Conservation (phyloP, 169 alveolate genomes). For the Neospora caninum region DNA sequence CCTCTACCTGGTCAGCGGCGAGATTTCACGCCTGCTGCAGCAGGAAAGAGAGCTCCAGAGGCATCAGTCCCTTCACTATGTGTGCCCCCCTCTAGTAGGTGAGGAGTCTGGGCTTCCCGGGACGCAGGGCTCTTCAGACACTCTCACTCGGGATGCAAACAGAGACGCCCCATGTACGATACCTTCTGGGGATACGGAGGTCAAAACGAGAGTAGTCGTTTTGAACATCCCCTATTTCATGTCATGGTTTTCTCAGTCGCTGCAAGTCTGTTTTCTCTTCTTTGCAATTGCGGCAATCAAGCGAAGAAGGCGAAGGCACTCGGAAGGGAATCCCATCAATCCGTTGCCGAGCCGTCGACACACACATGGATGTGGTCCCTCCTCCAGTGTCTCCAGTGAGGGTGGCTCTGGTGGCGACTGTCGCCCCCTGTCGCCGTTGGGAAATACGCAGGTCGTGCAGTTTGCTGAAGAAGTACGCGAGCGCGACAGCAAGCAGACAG, state of each 20-base stretch:
- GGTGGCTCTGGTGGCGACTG: too few species aligned
- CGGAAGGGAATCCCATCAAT: neutral
- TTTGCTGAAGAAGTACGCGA: too few species aligned
- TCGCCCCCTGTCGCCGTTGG: too few species aligned
- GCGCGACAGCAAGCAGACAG: too few species aligned
- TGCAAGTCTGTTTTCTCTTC: constrained; percentile 47
- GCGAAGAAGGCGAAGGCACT: neutral
- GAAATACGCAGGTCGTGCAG: too few species aligned
- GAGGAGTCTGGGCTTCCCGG: neutral
- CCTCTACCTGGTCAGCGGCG: constrained; percentile 55
- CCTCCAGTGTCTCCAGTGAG: too few species aligned
- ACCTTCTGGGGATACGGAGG: neutral
- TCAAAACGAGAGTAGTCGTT: constrained; percentile 20
- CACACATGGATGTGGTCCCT: too few species aligned
- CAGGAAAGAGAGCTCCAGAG: constrained; percentile 40
- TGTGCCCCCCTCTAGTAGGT: neutral
- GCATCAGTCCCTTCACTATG: constrained; percentile 28
- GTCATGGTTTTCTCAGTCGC: constrained; percentile 53
- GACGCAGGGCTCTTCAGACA: neutral
- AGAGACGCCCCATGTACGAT: neutral
- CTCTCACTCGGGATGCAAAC: neutral
- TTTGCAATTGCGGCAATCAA: constrained; percentile 32
- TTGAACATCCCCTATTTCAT: constrained; percentile 56
- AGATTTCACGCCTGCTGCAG: constrained; percentile 53
- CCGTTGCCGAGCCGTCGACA: too few species aligned